These are phyloP conservation scores for Bruguiera gymnorhiza DNA, from an alignment of 345 rosid genomes.

Conservation along the genomic window DNA sequence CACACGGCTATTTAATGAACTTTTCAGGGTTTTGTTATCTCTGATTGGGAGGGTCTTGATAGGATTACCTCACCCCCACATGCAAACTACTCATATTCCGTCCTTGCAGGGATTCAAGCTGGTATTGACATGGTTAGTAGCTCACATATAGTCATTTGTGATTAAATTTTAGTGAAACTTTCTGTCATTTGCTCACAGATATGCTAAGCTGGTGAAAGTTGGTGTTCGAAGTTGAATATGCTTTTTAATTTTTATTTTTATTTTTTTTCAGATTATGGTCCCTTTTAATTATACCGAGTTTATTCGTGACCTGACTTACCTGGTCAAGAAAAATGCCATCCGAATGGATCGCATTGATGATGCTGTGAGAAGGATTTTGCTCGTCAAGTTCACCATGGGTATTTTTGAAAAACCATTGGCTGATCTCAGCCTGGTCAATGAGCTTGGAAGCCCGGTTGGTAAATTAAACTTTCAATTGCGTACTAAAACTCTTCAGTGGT, in stretches of 20 bases:
- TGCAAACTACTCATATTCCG: conserved; percentile 30
- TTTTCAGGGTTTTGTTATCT: conserved; percentile 31
- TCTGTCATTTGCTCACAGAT: neutral
- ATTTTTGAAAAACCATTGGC: conserved; percentile 32
- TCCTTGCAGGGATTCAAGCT: conserved; percentile 25
- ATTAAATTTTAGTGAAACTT: conserved; percentile 9
- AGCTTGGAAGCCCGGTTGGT: conserved; percentile 33
- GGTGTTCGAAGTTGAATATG: neutral
- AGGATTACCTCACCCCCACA: conserved; percentile 29
- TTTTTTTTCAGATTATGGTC: conserved; percentile 25
- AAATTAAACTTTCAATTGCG: neutral
- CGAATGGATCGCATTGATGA: conserved; percentile 31
- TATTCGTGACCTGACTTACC: conserved; percentile 27
- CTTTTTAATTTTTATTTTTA: neutral
- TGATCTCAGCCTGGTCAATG: conserved; percentile 29
- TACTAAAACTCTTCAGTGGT: no score
- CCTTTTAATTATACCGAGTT: conserved; percentile 30
- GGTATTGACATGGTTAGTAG: conserved; percentile 33
- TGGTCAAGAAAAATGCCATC: conserved; percentile 24
- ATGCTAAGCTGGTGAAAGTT: neutral
- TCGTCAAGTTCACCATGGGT: conserved; percentile 29
- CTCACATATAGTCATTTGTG: conserved; percentile 8
- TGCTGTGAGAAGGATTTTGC: conserved; percentile 31
- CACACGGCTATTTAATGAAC: neutral
- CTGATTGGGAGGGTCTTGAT: conserved; percentile 36